phyloP scores from a whole-genome alignment of 306 rosid species.

The Prunus salicina region DNA sequence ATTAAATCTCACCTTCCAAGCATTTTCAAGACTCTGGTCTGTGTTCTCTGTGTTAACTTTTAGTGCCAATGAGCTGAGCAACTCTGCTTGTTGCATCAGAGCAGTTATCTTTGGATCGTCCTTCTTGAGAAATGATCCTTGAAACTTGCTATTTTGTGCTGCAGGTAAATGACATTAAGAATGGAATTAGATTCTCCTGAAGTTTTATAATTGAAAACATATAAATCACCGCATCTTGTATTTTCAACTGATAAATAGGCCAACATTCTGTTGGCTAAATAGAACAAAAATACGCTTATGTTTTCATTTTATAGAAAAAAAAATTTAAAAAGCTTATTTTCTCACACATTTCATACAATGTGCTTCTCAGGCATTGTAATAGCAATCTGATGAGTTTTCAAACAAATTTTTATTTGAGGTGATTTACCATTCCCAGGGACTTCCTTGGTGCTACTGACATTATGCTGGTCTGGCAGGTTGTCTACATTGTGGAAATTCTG shows the following conservation, averaged over 20 bases:
- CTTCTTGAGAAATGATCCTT: conserved; percentile 75
- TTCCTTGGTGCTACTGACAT: conserved; percentile 40
- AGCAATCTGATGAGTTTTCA: conserved; percentile 19
- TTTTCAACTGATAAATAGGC: conserved; percentile 10
- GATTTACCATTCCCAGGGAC: conserved; percentile 49
- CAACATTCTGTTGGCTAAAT: conserved; percentile 17
- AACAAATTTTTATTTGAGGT: conserved; percentile 11
- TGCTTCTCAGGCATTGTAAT: conserved; percentile 17
- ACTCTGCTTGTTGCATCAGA: conserved; percentile 93
- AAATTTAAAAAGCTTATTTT: conserved; percentile 1
- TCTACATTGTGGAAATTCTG: conserved; percentile 55
- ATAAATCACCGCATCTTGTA: conserved; percentile 4
- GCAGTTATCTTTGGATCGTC: conserved; percentile 81
- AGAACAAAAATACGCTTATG: conserved; percentile 2
- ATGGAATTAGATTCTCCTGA: conserved; percentile 7
- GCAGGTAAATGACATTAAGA: conserved; percentile 34
- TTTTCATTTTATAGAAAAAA: background rate
- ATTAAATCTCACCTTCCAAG: conserved; percentile 86
- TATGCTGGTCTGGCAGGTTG: conserved; percentile 51
- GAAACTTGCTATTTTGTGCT: conserved; percentile 54
- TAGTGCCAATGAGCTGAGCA: conserved; percentile 82
- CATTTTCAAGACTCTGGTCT: conserved; percentile 93
- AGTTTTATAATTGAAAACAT: background rate
- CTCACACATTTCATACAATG: background rate
- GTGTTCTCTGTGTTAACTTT: conserved; percentile 80